Evolutionary conservation across 2,329 filamentous ascomycete genomes (phyloP).

Genomic region (Amylocarpus encephaloides): DNA sequence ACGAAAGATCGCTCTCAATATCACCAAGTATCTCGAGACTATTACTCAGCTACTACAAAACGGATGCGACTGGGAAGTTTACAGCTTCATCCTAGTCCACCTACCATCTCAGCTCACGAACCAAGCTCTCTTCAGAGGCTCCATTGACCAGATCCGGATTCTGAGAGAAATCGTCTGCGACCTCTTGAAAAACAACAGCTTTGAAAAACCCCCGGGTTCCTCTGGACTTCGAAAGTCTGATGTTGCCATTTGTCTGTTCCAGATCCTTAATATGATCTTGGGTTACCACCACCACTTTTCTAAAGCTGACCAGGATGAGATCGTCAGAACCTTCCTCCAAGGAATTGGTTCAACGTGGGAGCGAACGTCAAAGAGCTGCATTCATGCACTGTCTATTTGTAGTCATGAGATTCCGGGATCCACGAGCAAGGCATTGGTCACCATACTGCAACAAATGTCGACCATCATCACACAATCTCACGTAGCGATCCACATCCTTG

Average conservation of each 20-base stretch:
- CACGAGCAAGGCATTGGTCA: constrained; percentile 76
- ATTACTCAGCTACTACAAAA: constrained; percentile 68
- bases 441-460: constrained; percentile 86
- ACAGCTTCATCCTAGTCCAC: constrained; percentile 83
- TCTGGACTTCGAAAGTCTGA: constrained; percentile 80
- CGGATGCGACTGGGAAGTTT: constrained; percentile 82
- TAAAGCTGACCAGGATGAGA: constrained; percentile 81
- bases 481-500: constrained; percentile 88
- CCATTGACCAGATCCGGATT: constrained; percentile 67
- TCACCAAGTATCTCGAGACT: constrained; percentile 62
- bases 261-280: constrained; percentile 78
- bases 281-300: constrained; percentile 84
- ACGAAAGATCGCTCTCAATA: constrained; percentile 18
- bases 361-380: constrained; percentile 82
- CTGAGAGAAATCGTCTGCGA: constrained; percentile 74
- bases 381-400: constrained; percentile 90
- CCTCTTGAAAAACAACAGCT: constrained; percentile 69
- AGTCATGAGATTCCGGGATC: constrained; percentile 89
- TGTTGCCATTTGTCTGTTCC: constrained; percentile 81
- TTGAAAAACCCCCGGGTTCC: constrained; percentile 74
- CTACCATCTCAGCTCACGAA: constrained; percentile 85
- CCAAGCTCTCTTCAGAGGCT: constrained; percentile 72
- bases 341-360: constrained; percentile 75
- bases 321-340: constrained; percentile 78
- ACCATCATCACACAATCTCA: constrained; percentile 92